Percentiles rank a stretch among this genome's conserved stretches.
phyloP scores from a whole-genome alignment of 306 rosid species.

The Vigna hirtella region DNA sequence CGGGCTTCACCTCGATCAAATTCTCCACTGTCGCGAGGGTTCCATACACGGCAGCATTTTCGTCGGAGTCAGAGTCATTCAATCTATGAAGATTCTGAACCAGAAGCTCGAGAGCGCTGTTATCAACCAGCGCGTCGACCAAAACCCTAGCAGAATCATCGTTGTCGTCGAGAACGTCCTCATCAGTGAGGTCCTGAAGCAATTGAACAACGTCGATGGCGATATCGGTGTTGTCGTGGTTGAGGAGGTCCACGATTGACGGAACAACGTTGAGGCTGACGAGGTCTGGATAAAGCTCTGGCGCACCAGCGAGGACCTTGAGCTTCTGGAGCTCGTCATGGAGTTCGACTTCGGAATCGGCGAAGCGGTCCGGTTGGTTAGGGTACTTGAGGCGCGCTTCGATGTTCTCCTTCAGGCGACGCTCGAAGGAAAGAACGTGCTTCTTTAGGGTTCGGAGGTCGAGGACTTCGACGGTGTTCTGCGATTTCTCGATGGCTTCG shows the following conservation, averaged over 20 bases:
- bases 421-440: conserved; percentile 86
- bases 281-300: conserved; percentile 89
- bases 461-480: conserved; percentile 58
- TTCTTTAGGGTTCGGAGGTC: conserved; percentile 80
- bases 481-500: conserved; percentile 86
- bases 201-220: conserved; percentile 84
- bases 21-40: conserved; percentile 88
- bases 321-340: conserved; percentile 92
- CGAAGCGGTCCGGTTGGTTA: conserved; percentile 85
- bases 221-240: conserved; percentile 87
- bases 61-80: conserved; percentile 77
- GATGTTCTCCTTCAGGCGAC: conserved; percentile 87
- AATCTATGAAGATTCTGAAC: conserved; percentile 81
- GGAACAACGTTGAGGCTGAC: conserved; percentile 76
- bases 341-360: conserved; percentile 92
- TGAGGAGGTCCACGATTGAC: conserved; percentile 75
- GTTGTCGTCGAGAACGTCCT: conserved; percentile 79
- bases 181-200: conserved; percentile 87
- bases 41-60: conserved; percentile 66
- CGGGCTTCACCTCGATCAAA: conserved; percentile 87
- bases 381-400: conserved; percentile 91
- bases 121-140: conserved; percentile 77
- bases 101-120: conserved; percentile 76
- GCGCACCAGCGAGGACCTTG: conserved; percentile 83
- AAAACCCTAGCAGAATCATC: conserved; percentile 79